Evolutionary conservation across 73 alveolate genomes (phyloP), one percentile per base, ranked within the genome.

Genomic region (Paramecium caudatum): DNA sequence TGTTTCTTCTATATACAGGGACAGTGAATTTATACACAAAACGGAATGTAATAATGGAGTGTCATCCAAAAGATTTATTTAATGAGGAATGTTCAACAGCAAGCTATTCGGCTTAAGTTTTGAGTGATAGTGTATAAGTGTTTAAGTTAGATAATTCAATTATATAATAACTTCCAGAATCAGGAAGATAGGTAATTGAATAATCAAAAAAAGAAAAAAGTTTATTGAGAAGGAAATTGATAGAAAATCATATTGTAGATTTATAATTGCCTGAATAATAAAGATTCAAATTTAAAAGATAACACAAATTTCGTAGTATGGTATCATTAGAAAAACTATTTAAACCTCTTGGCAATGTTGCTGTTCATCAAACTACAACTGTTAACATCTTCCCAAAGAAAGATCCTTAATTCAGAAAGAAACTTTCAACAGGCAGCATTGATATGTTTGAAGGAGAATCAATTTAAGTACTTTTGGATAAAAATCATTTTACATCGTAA

Each of bases 71-170:
- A 43, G 80, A 55, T 55, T 55, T 55, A 27, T 27, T 55, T 21
- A 55, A 55, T 27, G 80, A 55, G 30, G 80, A 55, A 23, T 55
- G 80, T 55, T 37, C 80, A 37, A 55, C 30, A 43, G 80, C 80
- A 27, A 55, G 30, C 30, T 55, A 55, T 55, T 55, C 80, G 30
- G 80, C 80, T 19, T 55, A 55, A 23, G 80, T 55, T 6, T 43
- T 55, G 30, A 27, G 46, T 25, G 30, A 55, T 27, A 43, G 30
- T 55, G 80, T 43, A 55, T 23, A 55, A 55, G 7, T 55, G 30
- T 55, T 55, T 55, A 55, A 55, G 30, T 27, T 55, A 55, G 80
- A 55, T 55, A 55, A 55, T 27, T 37, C 30, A 23, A 27, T 55
- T 9, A 37, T 55, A 55, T 55, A 55, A 55, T 23, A 27, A 43